A percentile compares a stretch with the other conserved stretches of the same genome.
Evolutionary conservation across 495 filamentous ascomycete genomes (phyloP).

Genomic region (Amniculicola lignicola): DNA sequence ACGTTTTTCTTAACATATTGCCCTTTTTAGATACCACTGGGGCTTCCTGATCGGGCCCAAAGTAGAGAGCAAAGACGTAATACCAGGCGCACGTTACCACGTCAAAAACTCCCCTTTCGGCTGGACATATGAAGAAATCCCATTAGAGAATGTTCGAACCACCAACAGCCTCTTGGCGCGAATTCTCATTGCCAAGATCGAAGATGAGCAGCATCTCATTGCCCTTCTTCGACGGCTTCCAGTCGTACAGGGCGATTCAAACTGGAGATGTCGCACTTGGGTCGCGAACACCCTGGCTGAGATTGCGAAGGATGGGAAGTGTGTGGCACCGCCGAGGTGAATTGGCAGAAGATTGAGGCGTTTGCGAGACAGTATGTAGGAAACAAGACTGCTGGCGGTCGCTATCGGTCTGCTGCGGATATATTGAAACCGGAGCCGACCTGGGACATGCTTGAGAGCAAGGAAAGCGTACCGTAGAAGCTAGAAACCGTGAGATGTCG

Average conservation of each 20-base stretch:
- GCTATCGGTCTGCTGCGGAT: slow-evolving; percentile 5
- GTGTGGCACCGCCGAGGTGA: slow-evolving; percentile 19
- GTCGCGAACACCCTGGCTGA: slow-evolving; percentile 14
- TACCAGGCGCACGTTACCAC: slow-evolving; percentile 16
- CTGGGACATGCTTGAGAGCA: slow-evolving; percentile 41
- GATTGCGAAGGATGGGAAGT: slow-evolving; percentile 17
- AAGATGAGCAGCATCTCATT: slow-evolving; percentile 14
- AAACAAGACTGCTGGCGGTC: slow-evolving; percentile 14
- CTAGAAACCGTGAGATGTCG: neutral
- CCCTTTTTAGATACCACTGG: slow-evolving; percentile 21
- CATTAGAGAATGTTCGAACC: slow-evolving; percentile 9
- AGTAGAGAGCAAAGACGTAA: slow-evolving; percentile 1
- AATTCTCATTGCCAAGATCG: slow-evolving; percentile 20
- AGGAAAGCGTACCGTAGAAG: slow-evolving; percentile 36
- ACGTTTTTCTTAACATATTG: neutral
- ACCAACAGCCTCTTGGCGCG: slow-evolving; percentile 14
- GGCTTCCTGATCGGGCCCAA: slow-evolving; percentile 22
- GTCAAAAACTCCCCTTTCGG: slow-evolving; percentile 19
- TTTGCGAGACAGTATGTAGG: slow-evolving; percentile 14
- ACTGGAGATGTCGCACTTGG: slow-evolving; percentile 22
- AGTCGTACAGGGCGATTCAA: slow-evolving; percentile 15
- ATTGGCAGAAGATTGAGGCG: slow-evolving; percentile 20
- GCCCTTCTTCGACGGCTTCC: slow-evolving; percentile 10
- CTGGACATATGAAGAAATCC: slow-evolving; percentile 21
- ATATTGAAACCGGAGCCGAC: slow-evolving; percentile 34